Conservation (phyloP, 169 alveolate genomes). For the Amoebophrya sp. region DNA sequence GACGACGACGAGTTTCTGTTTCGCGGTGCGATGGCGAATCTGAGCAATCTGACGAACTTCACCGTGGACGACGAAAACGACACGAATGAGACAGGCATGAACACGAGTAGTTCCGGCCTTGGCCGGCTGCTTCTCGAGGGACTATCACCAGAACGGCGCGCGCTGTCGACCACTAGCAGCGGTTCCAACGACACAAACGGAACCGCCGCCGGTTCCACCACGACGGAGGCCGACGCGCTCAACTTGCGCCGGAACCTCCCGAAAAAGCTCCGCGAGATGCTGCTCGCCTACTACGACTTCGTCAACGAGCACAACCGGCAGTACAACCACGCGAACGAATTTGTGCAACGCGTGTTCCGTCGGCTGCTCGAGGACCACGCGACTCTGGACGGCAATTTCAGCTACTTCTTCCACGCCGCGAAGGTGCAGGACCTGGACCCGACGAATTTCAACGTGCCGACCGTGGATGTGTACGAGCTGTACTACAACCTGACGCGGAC, state of each 20-base stretch:
- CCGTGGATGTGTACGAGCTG: neutral
- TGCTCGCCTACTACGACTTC: neutral
- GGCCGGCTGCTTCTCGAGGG: no score
- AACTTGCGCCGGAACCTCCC: neutral
- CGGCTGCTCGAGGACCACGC: neutral
- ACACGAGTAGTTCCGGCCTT: no score
- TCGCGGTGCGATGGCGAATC: no score
- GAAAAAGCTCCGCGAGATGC: neutral
- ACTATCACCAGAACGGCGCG: no score
- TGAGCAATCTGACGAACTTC: no score
- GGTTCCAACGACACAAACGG: no score
- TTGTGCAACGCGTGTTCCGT: neutral
- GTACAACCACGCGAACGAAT: neutral
- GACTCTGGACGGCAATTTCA: neutral
- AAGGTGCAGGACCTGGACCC: neutral
- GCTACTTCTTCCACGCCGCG: neutral
- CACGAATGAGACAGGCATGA: no score
- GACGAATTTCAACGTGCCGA: neutral
- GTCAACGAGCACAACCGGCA: neutral
- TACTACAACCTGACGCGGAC: neutral
- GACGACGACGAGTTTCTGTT: no score
- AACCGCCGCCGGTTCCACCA: no score
- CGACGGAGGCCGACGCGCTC: no score
- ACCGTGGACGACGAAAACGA: no score
- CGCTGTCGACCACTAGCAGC: no score